Conservation (phyloP, 2,329 filamentous ascomycete genomes). For the Neonectria neomacrospora region DNA sequence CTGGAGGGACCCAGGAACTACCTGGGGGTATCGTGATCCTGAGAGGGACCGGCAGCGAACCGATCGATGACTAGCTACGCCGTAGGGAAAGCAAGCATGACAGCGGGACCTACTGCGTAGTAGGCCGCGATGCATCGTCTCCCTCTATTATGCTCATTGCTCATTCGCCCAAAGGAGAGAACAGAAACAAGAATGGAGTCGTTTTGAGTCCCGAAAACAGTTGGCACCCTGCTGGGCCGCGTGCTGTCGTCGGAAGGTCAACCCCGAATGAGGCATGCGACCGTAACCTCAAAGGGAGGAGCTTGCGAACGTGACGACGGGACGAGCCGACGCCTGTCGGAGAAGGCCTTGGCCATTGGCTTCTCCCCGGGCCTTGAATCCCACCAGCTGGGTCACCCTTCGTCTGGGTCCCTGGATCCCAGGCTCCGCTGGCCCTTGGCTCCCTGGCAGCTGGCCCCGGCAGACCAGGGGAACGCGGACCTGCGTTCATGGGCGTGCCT, state of each 20-base stretch:
- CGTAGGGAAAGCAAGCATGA: conserved; percentile 15
- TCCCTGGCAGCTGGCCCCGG: conserved; percentile 21
- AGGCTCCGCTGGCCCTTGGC: neutral
- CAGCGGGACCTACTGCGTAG: neutral
- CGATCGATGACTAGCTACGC: conserved; percentile 17
- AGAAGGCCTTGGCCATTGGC: conserved; percentile 29
- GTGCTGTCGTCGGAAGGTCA: conserved; percentile 28
- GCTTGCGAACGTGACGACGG: conserved; percentile 42
- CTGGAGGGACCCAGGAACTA: conserved; percentile 13
- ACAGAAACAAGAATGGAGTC: conserved; percentile 26
- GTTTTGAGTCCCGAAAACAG: conserved; percentile 35
- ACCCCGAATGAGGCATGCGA: conserved; percentile 27
- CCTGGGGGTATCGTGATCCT: conserved; percentile 14
- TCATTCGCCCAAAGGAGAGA: conserved; percentile 26
- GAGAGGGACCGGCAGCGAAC: conserved; percentile 12
- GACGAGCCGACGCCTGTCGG: conserved; percentile 42
- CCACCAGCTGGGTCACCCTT: conserved; percentile 33
- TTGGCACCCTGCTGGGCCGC: conserved; percentile 25
- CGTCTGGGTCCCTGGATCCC: conserved; percentile 20
- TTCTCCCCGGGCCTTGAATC: conserved; percentile 34
- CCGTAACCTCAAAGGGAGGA: conserved; percentile 33
- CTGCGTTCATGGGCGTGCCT: conserved; percentile 14
- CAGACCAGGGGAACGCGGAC: conserved; percentile 19
- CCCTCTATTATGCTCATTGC: neutral
- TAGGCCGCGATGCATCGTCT: conserved; percentile 21